Conservation (phyloP, 1,139 yeast species). For the Yarrowia galli region DNA sequence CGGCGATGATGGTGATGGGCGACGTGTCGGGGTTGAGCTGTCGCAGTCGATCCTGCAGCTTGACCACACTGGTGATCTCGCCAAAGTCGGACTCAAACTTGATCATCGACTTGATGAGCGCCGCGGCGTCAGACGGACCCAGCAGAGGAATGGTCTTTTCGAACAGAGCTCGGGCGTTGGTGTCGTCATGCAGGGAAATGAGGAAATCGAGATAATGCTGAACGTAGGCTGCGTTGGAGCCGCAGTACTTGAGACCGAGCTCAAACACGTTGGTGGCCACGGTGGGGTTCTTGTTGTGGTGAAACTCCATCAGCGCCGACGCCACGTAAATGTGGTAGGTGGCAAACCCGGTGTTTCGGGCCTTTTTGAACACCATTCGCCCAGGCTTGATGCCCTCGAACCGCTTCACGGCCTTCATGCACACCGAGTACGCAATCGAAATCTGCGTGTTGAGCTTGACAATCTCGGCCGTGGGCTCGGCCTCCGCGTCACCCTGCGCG, state of each 20-base stretch:
- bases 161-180: slow-evolving; percentile 81
- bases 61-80: slow-evolving; percentile 69
- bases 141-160: slow-evolving; percentile 66
- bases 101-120: slow-evolving; percentile 58
- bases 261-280: slow-evolving; percentile 82
- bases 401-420: slow-evolving; percentile 53
- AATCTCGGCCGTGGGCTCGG: slow-evolving; percentile 4
- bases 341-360: slow-evolving; percentile 69
- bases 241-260: slow-evolving; percentile 71
- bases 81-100: slow-evolving; percentile 65
- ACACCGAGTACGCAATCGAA: slow-evolving; percentile 50
- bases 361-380: slow-evolving; percentile 63
- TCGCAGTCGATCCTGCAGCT: slow-evolving; percentile 70
- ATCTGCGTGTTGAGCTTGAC: slow-evolving; percentile 43
- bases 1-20: slow-evolving; percentile 46
- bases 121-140: slow-evolving; percentile 51
- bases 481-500: slow-evolving; percentile 32
- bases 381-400: slow-evolving; percentile 54
- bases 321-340: slow-evolving; percentile 82
- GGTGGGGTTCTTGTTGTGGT: slow-evolving; percentile 63
- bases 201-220: slow-evolving; percentile 76
- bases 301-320: slow-evolving; percentile 82
- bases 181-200: slow-evolving; percentile 74
- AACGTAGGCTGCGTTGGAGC: slow-evolving; percentile 63
- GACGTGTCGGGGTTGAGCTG: slow-evolving; percentile 65